Conservation (phyloP, 129 eudicot species). For the Flaveria sonorensis region DNA sequence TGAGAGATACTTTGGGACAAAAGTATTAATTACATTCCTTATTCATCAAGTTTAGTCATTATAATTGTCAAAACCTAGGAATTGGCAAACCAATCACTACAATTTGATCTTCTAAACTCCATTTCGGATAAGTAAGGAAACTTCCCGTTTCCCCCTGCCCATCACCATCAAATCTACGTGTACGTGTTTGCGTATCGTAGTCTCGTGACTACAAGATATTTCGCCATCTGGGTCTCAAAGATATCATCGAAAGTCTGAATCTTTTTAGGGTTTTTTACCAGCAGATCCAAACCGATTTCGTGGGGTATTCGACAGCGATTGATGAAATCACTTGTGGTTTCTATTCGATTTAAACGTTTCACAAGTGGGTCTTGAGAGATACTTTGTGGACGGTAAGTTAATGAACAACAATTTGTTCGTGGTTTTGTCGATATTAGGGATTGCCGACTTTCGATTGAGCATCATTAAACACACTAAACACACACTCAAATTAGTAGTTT, state of each 20-base stretch:
- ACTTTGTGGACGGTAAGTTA: constrained; percentile 25
- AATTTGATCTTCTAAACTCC: too few species aligned
- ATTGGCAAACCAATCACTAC: too few species aligned
- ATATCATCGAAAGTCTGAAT: too few species aligned
- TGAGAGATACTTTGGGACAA: too few species aligned
- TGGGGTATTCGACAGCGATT: constrained; percentile 28
- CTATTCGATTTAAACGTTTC: constrained; percentile 16
- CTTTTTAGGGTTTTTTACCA: constrained; percentile 18
- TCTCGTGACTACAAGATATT: constrained; percentile 16
- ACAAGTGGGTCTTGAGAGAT: constrained; percentile 8
- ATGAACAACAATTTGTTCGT: constrained; percentile 7
- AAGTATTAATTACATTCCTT: too few species aligned
- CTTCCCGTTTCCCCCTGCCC: background rate
- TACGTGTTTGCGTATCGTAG: constrained; percentile 15
- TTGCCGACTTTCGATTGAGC: constrained; percentile 1
- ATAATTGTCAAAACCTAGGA: too few species aligned
- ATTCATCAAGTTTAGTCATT: too few species aligned
- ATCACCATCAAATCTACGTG: constrained; percentile 41
- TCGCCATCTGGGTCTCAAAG: constrained; percentile 1
- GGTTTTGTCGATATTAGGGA: constrained; percentile 13
- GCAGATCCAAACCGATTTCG: constrained; percentile 16
- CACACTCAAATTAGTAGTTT: background rate
- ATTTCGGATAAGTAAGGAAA: constrained; percentile 33
- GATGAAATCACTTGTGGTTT: constrained; percentile 17
- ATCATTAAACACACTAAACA: background rate